A percentile compares a stretch with the other conserved stretches of the same genome.
These are phyloP conservation scores for Taxawa tesnikishii DNA, from an alignment of 2,329 filamentous ascomycete species.

Conservation along the genomic window DNA sequence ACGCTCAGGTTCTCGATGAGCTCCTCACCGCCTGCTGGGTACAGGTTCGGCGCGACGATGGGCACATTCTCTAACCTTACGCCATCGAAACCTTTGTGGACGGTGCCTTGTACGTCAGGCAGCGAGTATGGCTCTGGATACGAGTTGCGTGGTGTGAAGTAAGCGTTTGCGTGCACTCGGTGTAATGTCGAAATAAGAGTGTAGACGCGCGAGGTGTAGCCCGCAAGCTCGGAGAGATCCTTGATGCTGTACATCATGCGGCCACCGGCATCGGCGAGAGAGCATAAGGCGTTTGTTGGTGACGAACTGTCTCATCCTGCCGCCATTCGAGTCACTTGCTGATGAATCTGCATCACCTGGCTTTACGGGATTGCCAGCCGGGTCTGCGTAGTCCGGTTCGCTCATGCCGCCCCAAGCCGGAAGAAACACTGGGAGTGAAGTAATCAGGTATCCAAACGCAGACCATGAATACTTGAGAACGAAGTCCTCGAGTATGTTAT, in stretches of 20 bases:
- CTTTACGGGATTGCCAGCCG: conserved; percentile 13
- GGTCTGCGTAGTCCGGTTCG: conserved; percentile 18
- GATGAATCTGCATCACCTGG: conserved; percentile 5
- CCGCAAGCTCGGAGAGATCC: conserved; percentile 87
- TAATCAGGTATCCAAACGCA: conserved; percentile 88
- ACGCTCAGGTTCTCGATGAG: conserved; percentile 80
- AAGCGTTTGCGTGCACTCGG: conserved; percentile 81
- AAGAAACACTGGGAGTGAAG: conserved; percentile 84
- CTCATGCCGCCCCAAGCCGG: conserved; percentile 86
- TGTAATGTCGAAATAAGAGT: conserved; percentile 91
- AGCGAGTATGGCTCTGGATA: conserved; percentile 76
- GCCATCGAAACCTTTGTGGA: conserved; percentile 89
- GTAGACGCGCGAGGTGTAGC: conserved; percentile 92
- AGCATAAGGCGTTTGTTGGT: conserved; percentile 98
- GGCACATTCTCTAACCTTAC: conserved; percentile 89
- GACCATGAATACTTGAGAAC: conserved; percentile 98
- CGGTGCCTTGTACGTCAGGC: conserved; percentile 84
- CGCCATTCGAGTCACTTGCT: conserved; percentile 26
- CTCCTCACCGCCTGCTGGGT: conserved; percentile 84
- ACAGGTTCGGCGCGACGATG: conserved; percentile 76
- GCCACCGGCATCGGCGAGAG: conserved; percentile 88
- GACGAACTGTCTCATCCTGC: conserved; percentile 96
- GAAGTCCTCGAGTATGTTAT: conserved; percentile 98
- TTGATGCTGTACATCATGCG: conserved; percentile 99
- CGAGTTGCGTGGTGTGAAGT: conserved; percentile 54